Base-by-base conservation (phyloP, 306 rosid species). In the Adenanthera pavonina region DNA sequence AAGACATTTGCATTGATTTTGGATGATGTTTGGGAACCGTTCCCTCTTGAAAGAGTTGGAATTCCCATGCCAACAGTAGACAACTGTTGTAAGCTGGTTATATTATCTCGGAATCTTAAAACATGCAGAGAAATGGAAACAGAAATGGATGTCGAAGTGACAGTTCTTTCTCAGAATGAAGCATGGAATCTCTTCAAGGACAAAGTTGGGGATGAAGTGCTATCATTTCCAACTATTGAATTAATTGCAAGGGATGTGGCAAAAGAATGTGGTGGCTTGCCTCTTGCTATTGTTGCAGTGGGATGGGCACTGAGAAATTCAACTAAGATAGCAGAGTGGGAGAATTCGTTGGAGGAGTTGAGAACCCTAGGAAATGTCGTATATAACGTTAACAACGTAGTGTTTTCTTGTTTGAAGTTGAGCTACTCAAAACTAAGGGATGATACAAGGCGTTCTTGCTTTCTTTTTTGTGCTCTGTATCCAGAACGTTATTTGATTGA, bases 251-350 rank as follows among this genome's bases (percentile, higher is more conserved):
- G 61, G 30, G 30, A 25, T 25, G 30, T 25, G 30, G 30, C 30
- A 25, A 25, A 25, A 25, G 46, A 20, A 19, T 20, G 54, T 80
- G 53, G 41, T 3, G 41, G 41, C 5, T 38, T 38, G 5, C 41
- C 41, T 38, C 5, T 38, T 38, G 8, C 48, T 6, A 52, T 80
- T 35, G 16, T 69, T 41, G 77, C 66, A 19, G 81, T 82, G 2
- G 85, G 81, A 47, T 56, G 72, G 47, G 85, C 85, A 34, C 34
- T 82, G 77, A 75, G 85, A 57, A 69, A 69, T 47, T 6, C 17
- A 3, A 41, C 78, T 67, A 48, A 57, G 46, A 43, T 19, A 7
- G 54, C 65, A 68, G 85, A 56, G 53, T 75, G 81, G 85, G 53
- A 75, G 57, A 33, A 47, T 69, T 77, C 81, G 69, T 36, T 75